Percentiles rank a stretch among this genome's conserved stretches.
phyloP scores from a whole-genome alignment of 2,329 filamentous ascomycete genomes.

The Leptodontidium sp. region DNA sequence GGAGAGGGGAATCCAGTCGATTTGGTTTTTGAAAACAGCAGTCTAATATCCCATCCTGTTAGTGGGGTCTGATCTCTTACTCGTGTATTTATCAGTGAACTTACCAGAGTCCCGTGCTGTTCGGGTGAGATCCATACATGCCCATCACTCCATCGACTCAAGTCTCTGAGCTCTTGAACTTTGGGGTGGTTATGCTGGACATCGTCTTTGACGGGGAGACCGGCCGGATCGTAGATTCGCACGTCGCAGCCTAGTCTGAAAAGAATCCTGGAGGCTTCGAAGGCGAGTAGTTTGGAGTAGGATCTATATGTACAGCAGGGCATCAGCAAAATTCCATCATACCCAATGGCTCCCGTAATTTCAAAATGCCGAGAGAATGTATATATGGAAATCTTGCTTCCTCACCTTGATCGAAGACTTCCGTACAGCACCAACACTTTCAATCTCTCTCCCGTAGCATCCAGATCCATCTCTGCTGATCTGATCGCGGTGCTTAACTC shows the following conservation, averaged over 20 bases:
- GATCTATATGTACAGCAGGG: conserved; percentile 50
- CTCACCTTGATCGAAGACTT: conserved; percentile 57
- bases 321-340: not conserved
- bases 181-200: conserved; percentile 63
- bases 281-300: conserved; percentile 67
- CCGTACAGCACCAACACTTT: conserved; percentile 69
- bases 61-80: not conserved
- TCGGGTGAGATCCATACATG: conserved; percentile 73
- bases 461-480: conserved; percentile 58
- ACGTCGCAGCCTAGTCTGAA: conserved; percentile 72
- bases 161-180: conserved; percentile 67
- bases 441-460: conserved; percentile 48
- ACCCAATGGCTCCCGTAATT: not conserved
- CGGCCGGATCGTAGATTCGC: conserved; percentile 65
- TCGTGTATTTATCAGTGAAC: not conserved
- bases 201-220: conserved; percentile 70
- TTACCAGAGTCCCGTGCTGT: conserved; percentile 62
- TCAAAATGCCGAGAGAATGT: not conserved
- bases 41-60: conserved; percentile 58
- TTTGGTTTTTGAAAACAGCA: conserved; percentile 73
- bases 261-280: conserved; percentile 66
- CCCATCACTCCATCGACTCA: conserved; percentile 71
- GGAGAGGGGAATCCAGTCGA: conserved; percentile 73
- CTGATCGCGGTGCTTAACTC: conserved; percentile 62
- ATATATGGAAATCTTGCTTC: not conserved